Percentiles rank a stretch among this genome's conserved stretches.
phyloP scores from a whole-genome alignment of 768 basidiomycete genomes.

The Suillus paluster region DNA sequence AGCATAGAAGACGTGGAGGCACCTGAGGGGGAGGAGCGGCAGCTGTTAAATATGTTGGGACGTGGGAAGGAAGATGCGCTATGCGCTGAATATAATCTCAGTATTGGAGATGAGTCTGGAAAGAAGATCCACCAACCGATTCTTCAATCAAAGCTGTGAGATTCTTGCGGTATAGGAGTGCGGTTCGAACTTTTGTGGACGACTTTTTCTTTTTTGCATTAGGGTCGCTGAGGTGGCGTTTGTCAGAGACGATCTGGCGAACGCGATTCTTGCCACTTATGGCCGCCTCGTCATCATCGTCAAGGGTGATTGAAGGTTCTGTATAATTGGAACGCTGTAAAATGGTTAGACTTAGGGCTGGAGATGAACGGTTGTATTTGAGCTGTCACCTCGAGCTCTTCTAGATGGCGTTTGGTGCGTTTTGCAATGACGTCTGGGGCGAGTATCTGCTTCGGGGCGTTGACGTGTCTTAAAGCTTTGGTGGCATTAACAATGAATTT shows the following conservation, averaged over 20 bases:
- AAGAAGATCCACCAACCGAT: conserved; percentile 57
- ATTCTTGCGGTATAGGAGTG: conserved; percentile 83
- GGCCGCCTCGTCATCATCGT: conserved; percentile 53
- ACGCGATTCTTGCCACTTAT: conserved; percentile 46
- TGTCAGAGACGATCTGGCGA: conserved; percentile 4
- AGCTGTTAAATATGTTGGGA: conserved; percentile 76
- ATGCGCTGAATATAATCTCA: conserved; percentile 51
- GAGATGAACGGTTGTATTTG: not conserved
- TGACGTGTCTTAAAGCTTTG: conserved; percentile 53
- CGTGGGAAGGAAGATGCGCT: conserved; percentile 50
- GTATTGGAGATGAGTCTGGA: not conserved
- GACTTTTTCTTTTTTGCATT: conserved; percentile 70
- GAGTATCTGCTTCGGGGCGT: conserved; percentile 45
- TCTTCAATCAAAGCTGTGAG: conserved; percentile 76
- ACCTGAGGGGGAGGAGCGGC: conserved; percentile 59
- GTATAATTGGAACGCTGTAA: conserved; percentile 80
- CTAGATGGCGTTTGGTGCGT: conserved; percentile 76
- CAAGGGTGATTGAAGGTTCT: conserved; percentile 51
- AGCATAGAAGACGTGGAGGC: conserved; percentile 75
- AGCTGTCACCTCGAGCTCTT: conserved; percentile 75
- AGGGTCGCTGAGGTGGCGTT: conserved; percentile 30
- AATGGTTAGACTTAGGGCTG: conserved; percentile 13
- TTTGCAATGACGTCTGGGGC: conserved; percentile 73
- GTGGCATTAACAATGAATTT: conserved; percentile 14
- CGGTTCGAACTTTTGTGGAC: conserved; percentile 78